phyloP scores from a whole-genome alignment of 192 early-diverging fungal genomes.

The Chytriomyces hyalinus region DNA sequence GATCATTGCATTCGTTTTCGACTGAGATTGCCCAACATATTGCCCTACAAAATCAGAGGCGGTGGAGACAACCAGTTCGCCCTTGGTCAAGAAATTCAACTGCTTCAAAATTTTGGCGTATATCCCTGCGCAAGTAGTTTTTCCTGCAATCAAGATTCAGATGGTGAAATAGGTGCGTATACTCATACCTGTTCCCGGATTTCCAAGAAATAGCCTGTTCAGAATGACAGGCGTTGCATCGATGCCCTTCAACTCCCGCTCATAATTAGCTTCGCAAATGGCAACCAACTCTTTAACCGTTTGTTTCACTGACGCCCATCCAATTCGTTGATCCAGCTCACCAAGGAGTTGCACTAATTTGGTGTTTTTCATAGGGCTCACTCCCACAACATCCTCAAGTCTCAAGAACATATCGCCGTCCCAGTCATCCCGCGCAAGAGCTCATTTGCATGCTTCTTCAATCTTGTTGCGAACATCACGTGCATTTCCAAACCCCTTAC shows the following conservation, averaged over 20 bases:
- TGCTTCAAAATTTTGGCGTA: slow-evolving; percentile 40
- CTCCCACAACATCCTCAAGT: slow-evolving; percentile 39
- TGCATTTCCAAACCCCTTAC: slow-evolving; percentile 50
- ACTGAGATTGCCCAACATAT: slow-evolving; percentile 39
- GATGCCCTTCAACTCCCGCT: slow-evolving; percentile 40
- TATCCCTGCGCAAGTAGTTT: slow-evolving; percentile 36
- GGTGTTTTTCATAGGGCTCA: slow-evolving; percentile 40
- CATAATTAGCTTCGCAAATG: slow-evolving; percentile 43
- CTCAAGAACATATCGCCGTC: slow-evolving; percentile 24
- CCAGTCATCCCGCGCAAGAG: slow-evolving; percentile 38
- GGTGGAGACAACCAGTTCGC: slow-evolving; percentile 33
- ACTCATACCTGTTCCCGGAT: slow-evolving; percentile 28
- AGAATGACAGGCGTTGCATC: slow-evolving; percentile 36
- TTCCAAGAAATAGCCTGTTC: slow-evolving; percentile 40
- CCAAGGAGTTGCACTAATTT: slow-evolving; percentile 34
- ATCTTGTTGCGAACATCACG: slow-evolving; percentile 41
- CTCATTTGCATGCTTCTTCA: slow-evolving; percentile 40
- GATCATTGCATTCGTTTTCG: slow-evolving; percentile 37
- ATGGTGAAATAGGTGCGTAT: background rate
- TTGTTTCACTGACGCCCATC: slow-evolving; percentile 42
- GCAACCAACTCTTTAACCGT: slow-evolving; percentile 36
- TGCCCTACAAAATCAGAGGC: slow-evolving; percentile 39
- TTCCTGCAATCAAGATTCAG: slow-evolving; percentile 28
- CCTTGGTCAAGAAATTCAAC: slow-evolving; percentile 36
- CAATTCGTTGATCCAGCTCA: slow-evolving; percentile 41